Evolutionary conservation across 148 eudicot species (phyloP).

Genomic region (Nepenthes mirabilis): DNA sequence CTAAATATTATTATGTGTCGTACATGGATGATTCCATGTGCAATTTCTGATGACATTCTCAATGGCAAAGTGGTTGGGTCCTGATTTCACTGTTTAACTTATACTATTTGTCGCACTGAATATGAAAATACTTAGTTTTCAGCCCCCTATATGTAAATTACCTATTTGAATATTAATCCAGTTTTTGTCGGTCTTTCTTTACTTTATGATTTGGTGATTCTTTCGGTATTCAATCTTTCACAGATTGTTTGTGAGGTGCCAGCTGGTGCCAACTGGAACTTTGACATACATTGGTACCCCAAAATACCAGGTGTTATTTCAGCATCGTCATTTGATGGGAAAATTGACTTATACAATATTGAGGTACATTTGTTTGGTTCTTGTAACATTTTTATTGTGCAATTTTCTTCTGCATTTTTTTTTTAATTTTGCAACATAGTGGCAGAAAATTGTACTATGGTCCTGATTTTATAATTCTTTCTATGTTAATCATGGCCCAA

Average conservation of each 20-base stretch:
- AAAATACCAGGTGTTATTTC: constrained; percentile 92
- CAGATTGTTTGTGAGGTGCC: constrained; percentile 94
- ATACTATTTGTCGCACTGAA: too few species aligned
- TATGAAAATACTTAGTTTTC: not conserved
- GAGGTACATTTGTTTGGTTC: constrained; percentile 47
- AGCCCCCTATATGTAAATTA: not conserved
- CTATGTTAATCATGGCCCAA: too few species aligned
- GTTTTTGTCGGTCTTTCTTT: not conserved
- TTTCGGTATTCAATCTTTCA: constrained; percentile 9
- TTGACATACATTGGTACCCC: constrained; percentile 94
- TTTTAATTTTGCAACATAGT: too few species aligned
- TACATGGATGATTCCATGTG: too few species aligned
- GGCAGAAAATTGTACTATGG: too few species aligned
- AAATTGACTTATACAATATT: constrained; percentile 75
- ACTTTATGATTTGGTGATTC: constrained; percentile 5
- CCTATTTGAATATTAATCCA: not conserved
- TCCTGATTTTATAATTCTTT: too few species aligned
- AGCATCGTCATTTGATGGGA: constrained; percentile 97
- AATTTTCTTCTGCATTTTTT: not conserved
- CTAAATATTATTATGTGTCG: too few species aligned
- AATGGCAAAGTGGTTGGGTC: too few species aligned
- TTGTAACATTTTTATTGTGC: not conserved
- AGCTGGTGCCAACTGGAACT: constrained; percentile 85
- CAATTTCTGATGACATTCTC: too few species aligned
- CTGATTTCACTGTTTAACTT: too few species aligned